Base-by-base conservation (phyloP, 768 basidiomycete genomes). In the Kwoniella newhampshirensis region DNA sequence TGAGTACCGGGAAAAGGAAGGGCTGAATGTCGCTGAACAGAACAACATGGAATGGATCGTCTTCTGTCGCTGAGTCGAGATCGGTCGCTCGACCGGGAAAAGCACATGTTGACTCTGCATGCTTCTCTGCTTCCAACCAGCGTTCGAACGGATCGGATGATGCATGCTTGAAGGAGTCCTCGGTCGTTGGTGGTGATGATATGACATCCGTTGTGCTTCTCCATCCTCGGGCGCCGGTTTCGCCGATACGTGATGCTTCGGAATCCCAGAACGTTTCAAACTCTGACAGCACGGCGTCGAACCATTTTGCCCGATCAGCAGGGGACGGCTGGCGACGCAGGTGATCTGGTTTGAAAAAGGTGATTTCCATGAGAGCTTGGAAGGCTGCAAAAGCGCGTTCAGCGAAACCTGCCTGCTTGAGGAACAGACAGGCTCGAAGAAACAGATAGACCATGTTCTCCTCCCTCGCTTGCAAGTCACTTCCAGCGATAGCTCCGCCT, bases 361-460 rank as follows among this genome's bases (percentile, higher is more conserved):
- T 77, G 32, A 80, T 64, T 56, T 80, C 79, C 51, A 80, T 63
- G 52, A 78, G 57, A 1, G 68, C 77, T 56, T 80, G 79, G 32
- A 77, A 74, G 4, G 70, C 49, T 0, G 78, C 78, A 30, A 74
- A 3, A 8, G 59, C 18, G 18, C 20, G 18, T 77, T 50, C 25
- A 77, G 77, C 78, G 32, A 32, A 32, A 6, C 32, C 32, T 4
- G 78, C 75, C 54, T 78, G 75, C 23, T 68, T 67, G 1, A 80
- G 60, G 51, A 78, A 73, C 3, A 77, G 56, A 21, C 69, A 70
- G 0, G 68, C 66, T 21, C 78, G 61, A 3, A 78, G 61, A 45
- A 78, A 57, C 2, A 78, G 66, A 56, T 78, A 78, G n/a, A 79
- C 55, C 21, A 66, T 62, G 54, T 77, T 75, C 20, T 74, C 75